A percentile compares a stretch with the other conserved stretches of the same genome.
phyloP scores from a whole-genome alignment of 306 rosid genomes.

The Fragaria nilgerrensis region DNA sequence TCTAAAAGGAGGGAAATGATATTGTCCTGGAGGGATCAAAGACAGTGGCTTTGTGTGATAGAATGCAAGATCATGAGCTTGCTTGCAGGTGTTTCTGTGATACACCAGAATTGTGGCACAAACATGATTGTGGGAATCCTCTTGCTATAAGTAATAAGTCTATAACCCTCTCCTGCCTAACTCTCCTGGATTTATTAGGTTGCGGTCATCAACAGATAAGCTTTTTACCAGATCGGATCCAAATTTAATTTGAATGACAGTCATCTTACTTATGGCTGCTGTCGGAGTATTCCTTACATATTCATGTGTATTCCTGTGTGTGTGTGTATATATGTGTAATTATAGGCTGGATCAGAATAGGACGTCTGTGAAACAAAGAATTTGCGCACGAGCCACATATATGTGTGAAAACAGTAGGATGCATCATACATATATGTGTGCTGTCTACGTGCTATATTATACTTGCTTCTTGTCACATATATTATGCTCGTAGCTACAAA shows the following conservation, averaged over 20 bases:
- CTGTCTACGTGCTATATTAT: background rate
- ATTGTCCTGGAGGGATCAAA: background rate
- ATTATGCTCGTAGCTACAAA: background rate
- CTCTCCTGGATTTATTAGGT: background rate
- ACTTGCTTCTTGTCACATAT: background rate
- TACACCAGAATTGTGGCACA: background rate
- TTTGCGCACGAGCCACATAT: too few species aligned
- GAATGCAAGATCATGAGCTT: background rate
- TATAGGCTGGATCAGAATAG: too few species aligned
- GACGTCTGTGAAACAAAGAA: too few species aligned
- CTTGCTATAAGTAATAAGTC: background rate
- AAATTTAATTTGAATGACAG: background rate
- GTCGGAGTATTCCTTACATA: background rate
- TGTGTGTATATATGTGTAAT: too few species aligned
- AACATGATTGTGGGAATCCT: background rate
- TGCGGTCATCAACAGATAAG: background rate
- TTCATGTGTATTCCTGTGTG: too few species aligned
- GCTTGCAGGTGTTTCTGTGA: background rate
- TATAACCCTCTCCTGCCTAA: background rate
- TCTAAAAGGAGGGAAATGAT: background rate
- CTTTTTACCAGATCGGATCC: background rate
- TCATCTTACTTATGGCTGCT: background rate
- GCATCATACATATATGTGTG: too few species aligned
- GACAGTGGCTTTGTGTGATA: background rate
- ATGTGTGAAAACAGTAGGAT: background rate